Conservation (phyloP, 331 rosid species). For the Pyracantha coccinea region DNA sequence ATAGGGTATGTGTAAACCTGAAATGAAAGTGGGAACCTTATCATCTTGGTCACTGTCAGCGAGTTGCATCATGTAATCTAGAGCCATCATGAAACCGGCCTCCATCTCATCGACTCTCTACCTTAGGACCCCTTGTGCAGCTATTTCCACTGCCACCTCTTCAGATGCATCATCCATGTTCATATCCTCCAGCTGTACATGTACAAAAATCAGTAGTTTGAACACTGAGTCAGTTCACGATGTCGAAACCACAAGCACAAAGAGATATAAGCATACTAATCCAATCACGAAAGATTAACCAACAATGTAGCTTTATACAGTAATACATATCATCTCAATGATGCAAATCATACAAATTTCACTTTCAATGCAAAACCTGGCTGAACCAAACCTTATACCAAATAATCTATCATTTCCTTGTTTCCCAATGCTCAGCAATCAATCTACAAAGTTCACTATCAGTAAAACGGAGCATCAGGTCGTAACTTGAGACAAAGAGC, state of each 20-base stretch:
- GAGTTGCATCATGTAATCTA: slow-evolving; percentile 86
- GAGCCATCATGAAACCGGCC: slow-evolving; percentile 79
- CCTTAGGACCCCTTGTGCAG: slow-evolving; percentile 95
- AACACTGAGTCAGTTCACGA: background rate
- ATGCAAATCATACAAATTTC: too few species aligned
- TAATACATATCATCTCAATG: too few species aligned
- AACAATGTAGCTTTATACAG: too few species aligned
- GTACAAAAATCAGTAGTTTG: background rate
- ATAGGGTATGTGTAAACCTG: background rate
- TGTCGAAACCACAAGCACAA: background rate
- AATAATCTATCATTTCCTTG: too few species aligned
- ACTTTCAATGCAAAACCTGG: too few species aligned
- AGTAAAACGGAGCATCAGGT: too few species aligned
- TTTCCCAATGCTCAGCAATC: too few species aligned
- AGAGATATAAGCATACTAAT: background rate
- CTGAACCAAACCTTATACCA: too few species aligned
- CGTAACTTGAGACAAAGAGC: too few species aligned
- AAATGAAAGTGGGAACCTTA: slow-evolving; percentile 35
- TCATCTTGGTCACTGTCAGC: slow-evolving; percentile 80
- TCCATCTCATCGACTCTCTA: slow-evolving; percentile 97
- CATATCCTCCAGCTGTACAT: slow-evolving; percentile 72
- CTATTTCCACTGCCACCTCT: slow-evolving; percentile 88
- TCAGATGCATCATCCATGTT: slow-evolving; percentile 82
- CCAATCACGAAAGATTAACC: too few species aligned
- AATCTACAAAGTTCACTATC: too few species aligned